Conservation (phyloP, 1,139 yeast genomes). For the Debaryomyces nepalensis region DNA sequence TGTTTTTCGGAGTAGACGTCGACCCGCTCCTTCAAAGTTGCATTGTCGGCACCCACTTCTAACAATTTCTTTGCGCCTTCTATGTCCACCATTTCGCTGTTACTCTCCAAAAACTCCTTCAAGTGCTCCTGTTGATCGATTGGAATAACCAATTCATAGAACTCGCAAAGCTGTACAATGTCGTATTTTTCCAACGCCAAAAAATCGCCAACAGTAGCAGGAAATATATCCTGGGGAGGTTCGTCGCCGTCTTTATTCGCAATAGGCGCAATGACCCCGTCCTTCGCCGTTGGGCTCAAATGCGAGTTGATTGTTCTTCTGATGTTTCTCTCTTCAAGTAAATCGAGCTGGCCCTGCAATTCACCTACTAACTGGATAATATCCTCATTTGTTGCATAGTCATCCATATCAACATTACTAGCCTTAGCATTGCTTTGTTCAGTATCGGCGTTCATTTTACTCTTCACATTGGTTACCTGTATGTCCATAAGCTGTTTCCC, state of each 20-base stretch:
- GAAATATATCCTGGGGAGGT: conserved; percentile 59
- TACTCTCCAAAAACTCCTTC: conserved; percentile 51
- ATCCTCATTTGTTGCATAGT: conserved; percentile 79
- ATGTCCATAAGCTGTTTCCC: conserved; percentile 76
- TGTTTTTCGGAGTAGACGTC: conserved; percentile 32
- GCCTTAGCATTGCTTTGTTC: background rate
- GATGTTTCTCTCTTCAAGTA: conserved; percentile 66
- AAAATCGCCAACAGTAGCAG: conserved; percentile 62
- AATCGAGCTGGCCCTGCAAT: conserved; percentile 82
- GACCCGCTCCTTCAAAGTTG: conserved; percentile 45
- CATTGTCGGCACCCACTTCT: conserved; percentile 27
- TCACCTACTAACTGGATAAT: conserved; percentile 85
- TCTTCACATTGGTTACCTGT: conserved; percentile 58
- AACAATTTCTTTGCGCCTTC: conserved; percentile 41
- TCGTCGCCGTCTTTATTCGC: conserved; percentile 76
- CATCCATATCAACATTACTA: conserved; percentile 52
- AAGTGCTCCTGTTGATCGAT: conserved; percentile 52
- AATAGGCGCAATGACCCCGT: conserved; percentile 29
- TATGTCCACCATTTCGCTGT: conserved; percentile 28
- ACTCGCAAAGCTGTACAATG: conserved; percentile 61
- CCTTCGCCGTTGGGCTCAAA: conserved; percentile 19
- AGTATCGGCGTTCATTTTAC: conserved; percentile 39
- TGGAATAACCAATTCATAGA: conserved; percentile 69
- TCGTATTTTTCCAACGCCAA: conserved; percentile 45
- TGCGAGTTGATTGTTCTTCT: conserved; percentile 58